These are phyloP conservation scores for Simplicillium sp. DNA, from an alignment of 2,329 filamentous ascomycete genomes.

Conservation along the genomic window DNA sequence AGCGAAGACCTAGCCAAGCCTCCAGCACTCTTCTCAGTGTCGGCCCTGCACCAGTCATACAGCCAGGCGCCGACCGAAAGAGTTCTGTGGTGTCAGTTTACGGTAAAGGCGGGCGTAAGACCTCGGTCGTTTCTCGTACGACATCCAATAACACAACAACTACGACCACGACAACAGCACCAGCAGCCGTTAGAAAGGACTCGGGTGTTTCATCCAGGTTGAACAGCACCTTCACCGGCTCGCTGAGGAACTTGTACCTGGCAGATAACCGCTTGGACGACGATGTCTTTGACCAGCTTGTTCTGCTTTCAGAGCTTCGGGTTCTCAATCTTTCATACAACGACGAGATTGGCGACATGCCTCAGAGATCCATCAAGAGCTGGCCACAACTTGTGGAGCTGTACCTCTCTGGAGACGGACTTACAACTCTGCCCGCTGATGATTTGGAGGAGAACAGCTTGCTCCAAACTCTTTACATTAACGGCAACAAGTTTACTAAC, in stretches of 20 bases:
- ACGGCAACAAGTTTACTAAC: conserved; percentile 96
- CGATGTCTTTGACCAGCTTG: conserved; percentile 89
- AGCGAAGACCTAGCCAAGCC: conserved; percentile 73
- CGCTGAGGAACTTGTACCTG: conserved; percentile 73
- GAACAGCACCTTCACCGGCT: conserved; percentile 79
- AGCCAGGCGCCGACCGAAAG: conserved; percentile 56
- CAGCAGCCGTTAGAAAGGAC: conserved; percentile 63
- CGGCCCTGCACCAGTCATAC: conserved; percentile 56
- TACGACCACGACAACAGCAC: conserved; percentile 36
- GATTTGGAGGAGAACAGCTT: conserved; percentile 85
- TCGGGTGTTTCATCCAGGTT: conserved; percentile 75
- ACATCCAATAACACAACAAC: conserved; percentile 35
- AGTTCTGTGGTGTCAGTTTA: conserved; percentile 76
- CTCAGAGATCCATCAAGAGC: conserved; percentile 74
- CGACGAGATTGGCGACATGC: conserved; percentile 76
- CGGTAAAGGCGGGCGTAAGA: conserved; percentile 72
- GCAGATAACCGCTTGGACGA: conserved; percentile 93
- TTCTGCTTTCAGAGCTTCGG: conserved; percentile 70
- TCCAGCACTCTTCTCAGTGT: conserved; percentile 69
- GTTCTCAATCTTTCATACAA: conserved; percentile 94
- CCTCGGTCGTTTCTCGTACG: conserved; percentile 66
- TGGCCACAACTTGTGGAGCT: conserved; percentile 88
- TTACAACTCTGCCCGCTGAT: conserved; percentile 85
- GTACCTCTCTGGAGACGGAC: conserved; percentile 89
- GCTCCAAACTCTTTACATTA: conserved; percentile 86